Percentiles rank a stretch among this genome's conserved stretches.
phyloP scores from a whole-genome alignment of 164 flowering plant genomes.

The Nymphaea thermarum region DNA sequence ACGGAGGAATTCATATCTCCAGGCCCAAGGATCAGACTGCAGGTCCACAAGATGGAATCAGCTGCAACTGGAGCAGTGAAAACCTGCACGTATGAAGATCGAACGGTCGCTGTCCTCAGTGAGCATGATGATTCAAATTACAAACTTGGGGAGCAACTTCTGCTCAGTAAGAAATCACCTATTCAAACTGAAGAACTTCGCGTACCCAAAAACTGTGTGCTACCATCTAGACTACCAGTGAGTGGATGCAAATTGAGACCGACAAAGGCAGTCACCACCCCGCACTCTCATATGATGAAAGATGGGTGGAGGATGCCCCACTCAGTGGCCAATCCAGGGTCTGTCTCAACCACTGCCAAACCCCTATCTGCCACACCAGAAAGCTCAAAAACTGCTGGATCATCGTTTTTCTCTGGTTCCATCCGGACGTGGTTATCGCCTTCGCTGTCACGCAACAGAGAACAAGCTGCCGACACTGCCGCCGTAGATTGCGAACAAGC shows the following conservation, averaged over 20 bases:
- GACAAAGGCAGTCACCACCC: background rate
- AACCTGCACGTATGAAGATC: background rate
- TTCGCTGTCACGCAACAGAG: background rate
- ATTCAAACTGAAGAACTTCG: background rate
- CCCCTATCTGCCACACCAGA: too few relatives aligned
- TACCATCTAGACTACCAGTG: too few relatives aligned
- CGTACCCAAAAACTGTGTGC: too few relatives aligned
- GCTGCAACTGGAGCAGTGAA: background rate
- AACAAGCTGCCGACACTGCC: background rate
- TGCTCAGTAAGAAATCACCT: background rate
- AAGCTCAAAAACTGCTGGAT: background rate
- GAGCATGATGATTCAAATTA: background rate
- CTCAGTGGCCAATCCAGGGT: background rate
- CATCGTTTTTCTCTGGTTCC: background rate
- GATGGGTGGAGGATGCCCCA: background rate
- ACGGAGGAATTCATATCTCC: background rate
- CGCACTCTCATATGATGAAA: background rate
- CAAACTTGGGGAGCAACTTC: background rate
- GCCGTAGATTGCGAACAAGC: background rate
- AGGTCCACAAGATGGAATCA: conserved; percentile 1
- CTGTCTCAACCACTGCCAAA: background rate
- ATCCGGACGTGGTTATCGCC: background rate
- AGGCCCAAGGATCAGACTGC: background rate
- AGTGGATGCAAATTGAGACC: too few relatives aligned
- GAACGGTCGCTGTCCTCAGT: background rate